Base-by-base conservation (phyloP, 1,139 yeast genomes). In the Tardiomyces depauwii region DNA sequence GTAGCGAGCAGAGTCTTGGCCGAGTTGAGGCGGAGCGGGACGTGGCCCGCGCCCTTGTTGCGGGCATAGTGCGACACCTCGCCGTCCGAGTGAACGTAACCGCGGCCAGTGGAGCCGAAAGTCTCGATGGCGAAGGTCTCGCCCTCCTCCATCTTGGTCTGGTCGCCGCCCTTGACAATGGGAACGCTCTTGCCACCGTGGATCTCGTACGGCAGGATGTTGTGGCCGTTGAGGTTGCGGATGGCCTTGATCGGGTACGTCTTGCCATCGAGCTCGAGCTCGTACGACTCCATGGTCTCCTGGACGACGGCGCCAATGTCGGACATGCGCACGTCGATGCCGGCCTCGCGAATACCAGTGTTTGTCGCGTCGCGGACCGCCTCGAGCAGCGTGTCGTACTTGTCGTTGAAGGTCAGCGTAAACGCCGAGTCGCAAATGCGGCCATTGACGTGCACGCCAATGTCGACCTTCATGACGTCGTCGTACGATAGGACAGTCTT, bases 71-170 rank as follows among this genome's bases (percentile, higher is more conserved):
- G 99, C 11, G 96, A 88, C 58, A 91, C 82, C 65, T 93, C 98
- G 43, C 98, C 98, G 51, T 80, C 83, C 19, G 80, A 73, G 45
- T 81, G 70, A 39, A 91, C 98, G 57, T 81, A 82, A 25, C 97
- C 99, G 52, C 83, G 77, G 51, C 99, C 99, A 1, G 98, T 91
- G 41, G 96, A 78, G 5, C 98, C 98, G 60, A 91, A 91, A 2
- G 99, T 91, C 67, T 91, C 99, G 60, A 93, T 89, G 47, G 99
- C 99, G 72, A 87, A 91, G 2, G 88, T 82, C 64, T 91, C 98
- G 51, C 96, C 96, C 69, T 91, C 99, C 65, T 93, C 99, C 96
- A 91, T 89, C 72, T 89, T 89, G 21, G 97, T 89, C 66, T 77
- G 77, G 64, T 91, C 98, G 12, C 89, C 91, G 58, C 85, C 86